Base-by-base conservation (phyloP, 192 early-diverging fungal genomes). In the Coemansia sp. region DNA sequence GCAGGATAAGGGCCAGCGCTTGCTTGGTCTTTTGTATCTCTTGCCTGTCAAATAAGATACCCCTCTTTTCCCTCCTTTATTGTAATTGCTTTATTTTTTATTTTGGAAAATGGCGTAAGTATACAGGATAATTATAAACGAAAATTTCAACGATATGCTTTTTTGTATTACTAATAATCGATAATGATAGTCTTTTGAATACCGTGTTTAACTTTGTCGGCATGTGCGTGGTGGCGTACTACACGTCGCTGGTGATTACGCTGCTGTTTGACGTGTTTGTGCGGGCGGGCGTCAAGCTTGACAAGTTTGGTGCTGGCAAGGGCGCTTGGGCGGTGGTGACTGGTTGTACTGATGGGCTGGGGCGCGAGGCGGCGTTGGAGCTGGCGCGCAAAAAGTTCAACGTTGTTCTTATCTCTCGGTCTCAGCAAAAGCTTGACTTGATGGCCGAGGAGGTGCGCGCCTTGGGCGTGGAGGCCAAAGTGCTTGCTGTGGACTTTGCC, bases 311-410 rank as follows among this genome's bases (percentile, higher is more conserved):
- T 1, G 84, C 84, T 16, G 74, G 79, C 43, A 50, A 76, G 60
- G 84, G 84, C 3, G 68, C 64, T 49, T 85, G 84, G 84, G 84
- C 84, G 4, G 90, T 98, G 49, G 87, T 99, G 32, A 99, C 97
- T 37, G 97, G 97, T 56, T 95, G 94, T 34, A 94, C 95, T 15
- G 97, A 97, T 75, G 97, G 96, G 59, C 93, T 99, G 76, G 97
- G 97, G 34, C 92, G 90, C 64, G 94, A 97, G 76, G 94, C 95
- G 64, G 94, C 95, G n/a, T 69, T 88, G 47, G 94, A 99, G 79
- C 83, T 99, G 35, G 94, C 94, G 35, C 82, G 87, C 58, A 88
- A 87, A 20, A 87, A 87, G 70, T 88, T 95, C 85, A 96, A 97
- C 69, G 49, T 97, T 30, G 68, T 96, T 34, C 75, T 99, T 39